Evolutionary conservation across 2,329 filamentous ascomycete genomes (phyloP).

Genomic region (Fusarium pseudoanthophilum): DNA sequence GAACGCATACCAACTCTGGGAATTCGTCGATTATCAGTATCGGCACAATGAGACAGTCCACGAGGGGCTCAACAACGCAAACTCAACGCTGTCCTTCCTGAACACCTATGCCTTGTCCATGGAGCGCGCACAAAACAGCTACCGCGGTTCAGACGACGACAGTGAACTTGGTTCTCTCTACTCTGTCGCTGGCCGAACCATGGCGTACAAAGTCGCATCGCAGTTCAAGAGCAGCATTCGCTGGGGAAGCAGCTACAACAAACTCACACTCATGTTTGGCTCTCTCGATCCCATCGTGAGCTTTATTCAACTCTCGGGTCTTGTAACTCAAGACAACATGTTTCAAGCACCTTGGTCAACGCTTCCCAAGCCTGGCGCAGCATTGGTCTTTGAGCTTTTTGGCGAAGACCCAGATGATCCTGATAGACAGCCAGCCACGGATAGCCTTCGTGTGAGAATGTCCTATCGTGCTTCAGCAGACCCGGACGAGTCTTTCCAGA

Average conservation of each 20-base stretch:
- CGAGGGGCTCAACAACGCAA: conserved; percentile 50
- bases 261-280: conserved; percentile 65
- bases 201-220: conserved; percentile 57
- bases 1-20: conserved; percentile 65
- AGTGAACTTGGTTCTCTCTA: conserved; percentile 53
- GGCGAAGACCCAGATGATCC: conserved; percentile 40
- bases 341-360: conserved; percentile 51
- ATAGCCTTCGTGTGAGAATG: conserved; percentile 65
- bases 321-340: conserved; percentile 63
- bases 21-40: conserved; percentile 65
- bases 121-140: conserved; percentile 66
- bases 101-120: conserved; percentile 72
- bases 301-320: conserved; percentile 62
- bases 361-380: conserved; percentile 75
- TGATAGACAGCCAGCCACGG: conserved; percentile 42
- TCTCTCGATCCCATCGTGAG: conserved; percentile 65
- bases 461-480: conserved; percentile 63
- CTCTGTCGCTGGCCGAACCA: conserved; percentile 63
- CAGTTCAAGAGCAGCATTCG: conserved; percentile 57
- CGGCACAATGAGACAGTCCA: conserved; percentile 60
- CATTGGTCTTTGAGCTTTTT: conserved; percentile 77
- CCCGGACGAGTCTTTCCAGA: conserved; percentile 47
- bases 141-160: conserved; percentile 58
- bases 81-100: conserved; percentile 57
- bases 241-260: conserved; percentile 52